phyloP scores from a whole-genome alignment of 2,329 filamentous ascomycete genomes.

The Trichophyton simii region DNA sequence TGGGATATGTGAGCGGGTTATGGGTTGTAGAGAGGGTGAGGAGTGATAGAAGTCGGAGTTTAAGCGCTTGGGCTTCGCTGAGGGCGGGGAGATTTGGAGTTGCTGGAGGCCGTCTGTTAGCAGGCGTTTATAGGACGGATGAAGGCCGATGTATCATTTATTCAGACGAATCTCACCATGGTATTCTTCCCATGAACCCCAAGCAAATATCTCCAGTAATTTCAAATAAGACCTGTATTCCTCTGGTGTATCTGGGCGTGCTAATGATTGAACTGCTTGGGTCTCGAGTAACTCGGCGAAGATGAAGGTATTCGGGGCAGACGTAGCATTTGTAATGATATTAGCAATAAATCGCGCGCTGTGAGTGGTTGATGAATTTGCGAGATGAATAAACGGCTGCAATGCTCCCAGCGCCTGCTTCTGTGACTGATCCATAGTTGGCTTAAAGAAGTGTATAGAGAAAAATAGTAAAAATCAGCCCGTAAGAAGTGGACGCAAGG shows the following conservation, averaged over 20 bases:
- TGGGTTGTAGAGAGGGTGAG: slow-evolving; percentile 63
- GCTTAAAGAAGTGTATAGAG: not conserved
- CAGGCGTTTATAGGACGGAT: not conserved
- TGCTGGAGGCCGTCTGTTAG: slow-evolving; percentile 22
- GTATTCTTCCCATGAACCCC: slow-evolving; percentile 79
- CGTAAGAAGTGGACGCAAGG: not conserved
- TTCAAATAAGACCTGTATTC: slow-evolving; percentile 54
- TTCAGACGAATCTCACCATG: slow-evolving; percentile 33
- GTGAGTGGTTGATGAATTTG: slow-evolving; percentile 58
- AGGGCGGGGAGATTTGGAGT: slow-evolving; percentile 55
- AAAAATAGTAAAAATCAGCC: not conserved
- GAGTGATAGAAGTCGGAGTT: slow-evolving; percentile 83
- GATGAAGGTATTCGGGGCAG: slow-evolving; percentile 77
- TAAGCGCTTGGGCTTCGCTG: slow-evolving; percentile 59
- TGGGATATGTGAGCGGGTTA: slow-evolving; percentile 57
- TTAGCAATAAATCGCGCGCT: slow-evolving; percentile 76
- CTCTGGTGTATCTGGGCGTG: slow-evolving; percentile 38
- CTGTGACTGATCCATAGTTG: slow-evolving; percentile 35
- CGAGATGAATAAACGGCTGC: slow-evolving; percentile 80
- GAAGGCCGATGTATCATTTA: no score
- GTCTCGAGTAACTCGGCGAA: slow-evolving; percentile 86
- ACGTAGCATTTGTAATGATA: slow-evolving; percentile 75
- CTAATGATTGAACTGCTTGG: slow-evolving; percentile 63
- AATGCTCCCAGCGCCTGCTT: slow-evolving; percentile 46
- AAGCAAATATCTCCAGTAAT: slow-evolving; percentile 78